phyloP scores from a whole-genome alignment of 78 protist genomes.

The Monocercomonoides exilis region DNA sequence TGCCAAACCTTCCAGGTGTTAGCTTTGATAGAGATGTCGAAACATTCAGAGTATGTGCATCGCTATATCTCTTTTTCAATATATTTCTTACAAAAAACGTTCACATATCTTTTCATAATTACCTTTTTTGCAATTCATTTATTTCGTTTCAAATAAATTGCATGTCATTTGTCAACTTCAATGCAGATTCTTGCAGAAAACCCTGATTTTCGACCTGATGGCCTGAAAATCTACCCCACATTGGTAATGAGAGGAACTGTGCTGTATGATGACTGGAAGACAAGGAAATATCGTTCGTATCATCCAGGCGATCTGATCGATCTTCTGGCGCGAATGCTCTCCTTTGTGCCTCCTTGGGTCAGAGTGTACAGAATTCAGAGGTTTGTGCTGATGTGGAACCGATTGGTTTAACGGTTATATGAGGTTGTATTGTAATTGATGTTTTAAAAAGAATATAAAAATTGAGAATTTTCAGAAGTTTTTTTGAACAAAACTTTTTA shows the following conservation, averaged over 20 bases:
- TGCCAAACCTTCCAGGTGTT: conserved; percentile 92
- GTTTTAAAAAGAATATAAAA: no score
- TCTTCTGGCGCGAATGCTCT: conserved; percentile 56
- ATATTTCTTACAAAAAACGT: no score
- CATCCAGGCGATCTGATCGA: conserved; percentile 40
- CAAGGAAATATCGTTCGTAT: conserved; percentile 65
- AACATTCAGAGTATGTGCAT: not conserved
- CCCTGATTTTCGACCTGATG: conserved; percentile 82
- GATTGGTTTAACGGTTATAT: no score
- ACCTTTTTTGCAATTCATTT: not conserved
- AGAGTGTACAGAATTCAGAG: conserved; percentile 80
- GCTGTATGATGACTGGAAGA: conserved; percentile 65
- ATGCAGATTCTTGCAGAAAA: conserved; percentile 69
- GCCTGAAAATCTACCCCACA: conserved; percentile 88
- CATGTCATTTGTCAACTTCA: no score
- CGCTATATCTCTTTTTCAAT: not conserved
- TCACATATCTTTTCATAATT: not conserved
- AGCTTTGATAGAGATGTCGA: conserved; percentile 63
- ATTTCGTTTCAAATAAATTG: conserved; percentile 4
- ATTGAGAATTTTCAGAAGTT: no score
- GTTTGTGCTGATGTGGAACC: not conserved
- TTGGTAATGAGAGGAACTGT: conserved; percentile 88
- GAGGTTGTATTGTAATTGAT: no score
- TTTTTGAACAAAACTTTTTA: no score
- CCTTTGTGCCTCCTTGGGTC: conserved; percentile 88